These are phyloP conservation scores for Blastocrithidia nonstop DNA, from an alignment of 208 protist species.

Conservation along the genomic window DNA sequence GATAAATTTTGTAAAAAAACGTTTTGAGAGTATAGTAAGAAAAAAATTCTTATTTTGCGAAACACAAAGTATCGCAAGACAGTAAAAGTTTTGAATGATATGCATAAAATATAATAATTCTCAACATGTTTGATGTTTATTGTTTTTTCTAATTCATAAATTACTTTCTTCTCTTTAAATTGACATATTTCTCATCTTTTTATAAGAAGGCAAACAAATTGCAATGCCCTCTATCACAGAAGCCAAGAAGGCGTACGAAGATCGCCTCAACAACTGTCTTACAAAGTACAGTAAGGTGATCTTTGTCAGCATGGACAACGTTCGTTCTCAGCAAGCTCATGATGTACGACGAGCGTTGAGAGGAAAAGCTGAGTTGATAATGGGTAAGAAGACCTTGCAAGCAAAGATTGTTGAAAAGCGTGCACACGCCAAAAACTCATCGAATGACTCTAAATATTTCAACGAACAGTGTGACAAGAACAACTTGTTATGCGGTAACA, in stretches of 20 bases:
- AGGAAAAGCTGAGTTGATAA: conserved; percentile 91
- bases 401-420: conserved; percentile 87
- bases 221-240: conserved; percentile 43
- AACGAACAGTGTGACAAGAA: conserved; percentile 28
- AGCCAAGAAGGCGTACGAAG: conserved; percentile 83
- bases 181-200: neutral
- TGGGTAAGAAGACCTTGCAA: conserved; percentile 99
- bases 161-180: neutral
- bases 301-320: conserved; percentile 94
- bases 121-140: conserved; percentile 5
- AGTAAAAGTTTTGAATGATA: no score
- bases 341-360: conserved; percentile 91
- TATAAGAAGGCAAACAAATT: neutral
- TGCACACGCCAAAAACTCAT: conserved; percentile 27
- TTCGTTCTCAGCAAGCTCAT: conserved; percentile 95
- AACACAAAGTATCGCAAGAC: no score
- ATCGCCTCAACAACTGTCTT: conserved; percentile 82
- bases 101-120: conserved; percentile 4
- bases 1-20: no score
- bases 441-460: conserved; percentile 37
- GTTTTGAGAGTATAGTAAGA: no score
- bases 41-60: no score
- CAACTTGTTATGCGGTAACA: conserved; percentile 87
- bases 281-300: conserved; percentile 91
- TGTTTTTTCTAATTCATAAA: neutral